Conservation (phyloP, 1,139 yeast genomes). For the Sugiyamaella japonica region DNA sequence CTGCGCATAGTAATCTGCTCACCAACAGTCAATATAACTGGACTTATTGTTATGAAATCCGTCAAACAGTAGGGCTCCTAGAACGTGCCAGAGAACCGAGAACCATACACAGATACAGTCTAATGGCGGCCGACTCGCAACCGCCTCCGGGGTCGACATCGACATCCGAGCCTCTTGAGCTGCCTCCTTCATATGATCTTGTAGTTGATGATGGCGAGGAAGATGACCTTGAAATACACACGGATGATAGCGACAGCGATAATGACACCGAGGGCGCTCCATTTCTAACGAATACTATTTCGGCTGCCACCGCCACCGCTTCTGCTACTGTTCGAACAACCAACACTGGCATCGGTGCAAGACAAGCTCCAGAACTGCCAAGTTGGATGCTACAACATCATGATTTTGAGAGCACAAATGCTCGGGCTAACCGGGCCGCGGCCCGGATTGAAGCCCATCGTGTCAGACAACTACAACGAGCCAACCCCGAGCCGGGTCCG, state of each 20-base stretch:
- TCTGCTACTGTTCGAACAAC: not conserved
- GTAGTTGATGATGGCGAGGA: slow-evolving; percentile 7
- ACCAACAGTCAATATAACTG: too few species aligned
- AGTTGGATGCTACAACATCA: slow-evolving; percentile 21
- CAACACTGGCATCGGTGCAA: slow-evolving; percentile 7
- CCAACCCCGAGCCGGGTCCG: not conserved
- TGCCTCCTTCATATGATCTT: slow-evolving; percentile 11
- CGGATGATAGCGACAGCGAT: slow-evolving; percentile 5
- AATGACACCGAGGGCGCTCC: slow-evolving; percentile 4
- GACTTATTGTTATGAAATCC: too few species aligned
- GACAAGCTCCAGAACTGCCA: slow-evolving; percentile 15
- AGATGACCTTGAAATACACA: slow-evolving; percentile 2
- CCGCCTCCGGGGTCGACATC: not conserved
- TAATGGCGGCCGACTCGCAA: slow-evolving; percentile 1
- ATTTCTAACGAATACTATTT: not conserved
- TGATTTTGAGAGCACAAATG: slow-evolving; percentile 12
- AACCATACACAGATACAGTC: not conserved
- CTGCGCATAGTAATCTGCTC: not conserved
- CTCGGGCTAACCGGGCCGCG: not conserved
- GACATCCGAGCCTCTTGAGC: not conserved
- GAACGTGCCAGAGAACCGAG: too few species aligned
- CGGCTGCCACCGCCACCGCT: too few species aligned
- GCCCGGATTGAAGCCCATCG: slow-evolving; percentile 9
- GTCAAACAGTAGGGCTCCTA: too few species aligned
- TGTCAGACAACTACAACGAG: not conserved